Percentiles rank a stretch among this genome's conserved stretches.
These are phyloP conservation scores for Cicer chorassanicum DNA, from an alignment of 306 rosid genomes.

Conservation along the genomic window DNA sequence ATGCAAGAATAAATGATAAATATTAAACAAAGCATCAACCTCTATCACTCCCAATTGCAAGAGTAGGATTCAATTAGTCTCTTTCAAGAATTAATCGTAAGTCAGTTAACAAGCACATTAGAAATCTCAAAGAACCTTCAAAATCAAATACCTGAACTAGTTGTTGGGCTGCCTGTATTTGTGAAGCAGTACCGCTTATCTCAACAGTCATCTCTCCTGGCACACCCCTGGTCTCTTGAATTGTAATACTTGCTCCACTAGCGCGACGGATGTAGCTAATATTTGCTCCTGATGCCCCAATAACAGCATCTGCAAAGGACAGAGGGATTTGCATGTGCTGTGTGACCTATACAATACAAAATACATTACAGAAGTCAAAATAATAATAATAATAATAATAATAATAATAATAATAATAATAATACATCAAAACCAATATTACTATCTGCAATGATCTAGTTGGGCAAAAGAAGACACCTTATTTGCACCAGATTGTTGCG, in stretches of 20 bases:
- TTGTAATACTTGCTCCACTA: slow-evolving; percentile 68
- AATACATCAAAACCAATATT: not conserved
- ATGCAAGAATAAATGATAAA: slow-evolving; percentile 24
- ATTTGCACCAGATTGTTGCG: slow-evolving; percentile 50
- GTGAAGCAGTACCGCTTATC: slow-evolving; percentile 63
- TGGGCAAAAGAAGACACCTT: slow-evolving; percentile 51
- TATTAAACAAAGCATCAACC: slow-evolving; percentile 1
- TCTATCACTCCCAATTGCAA: not conserved
- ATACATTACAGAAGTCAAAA: slow-evolving; percentile 12
- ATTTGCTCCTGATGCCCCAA: slow-evolving; percentile 65
- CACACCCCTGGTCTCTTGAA: slow-evolving; percentile 70
- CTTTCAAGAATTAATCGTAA: not conserved
- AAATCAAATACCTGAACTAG: slow-evolving; percentile 59
- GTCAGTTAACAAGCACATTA: slow-evolving; percentile 21
- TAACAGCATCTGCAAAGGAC: slow-evolving; percentile 65
- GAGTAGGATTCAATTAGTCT: not conserved
- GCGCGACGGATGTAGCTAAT: slow-evolving; percentile 69
- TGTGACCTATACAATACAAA: slow-evolving; percentile 53
- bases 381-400: not conserved
- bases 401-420: not conserved
- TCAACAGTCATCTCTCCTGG: slow-evolving; percentile 74
- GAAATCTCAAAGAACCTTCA: slow-evolving; percentile 24
- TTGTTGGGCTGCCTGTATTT: slow-evolving; percentile 66
- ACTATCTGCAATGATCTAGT: slow-evolving; percentile 4
- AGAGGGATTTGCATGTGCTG: slow-evolving; percentile 76